Evolutionary conservation across 1,139 yeast species (phyloP).

Genomic region (Saccharomyces pastorianus): DNA sequence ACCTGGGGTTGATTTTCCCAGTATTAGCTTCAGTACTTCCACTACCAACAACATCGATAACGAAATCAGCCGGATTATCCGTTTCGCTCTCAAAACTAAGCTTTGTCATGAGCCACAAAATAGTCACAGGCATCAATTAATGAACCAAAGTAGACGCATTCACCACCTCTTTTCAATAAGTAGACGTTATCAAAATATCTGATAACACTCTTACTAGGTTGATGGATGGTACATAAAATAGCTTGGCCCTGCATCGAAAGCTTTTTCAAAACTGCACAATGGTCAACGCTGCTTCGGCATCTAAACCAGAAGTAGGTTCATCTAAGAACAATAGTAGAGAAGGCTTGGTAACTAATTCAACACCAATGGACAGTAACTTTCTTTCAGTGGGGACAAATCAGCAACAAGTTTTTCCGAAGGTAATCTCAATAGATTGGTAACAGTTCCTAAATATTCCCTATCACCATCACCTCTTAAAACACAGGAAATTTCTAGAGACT

Average conservation of each 20-base stretch:
- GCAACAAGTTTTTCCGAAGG: constrained; percentile 33
- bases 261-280: constrained; percentile 38
- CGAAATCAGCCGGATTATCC: constrained; percentile 57
- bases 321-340: constrained; percentile 39
- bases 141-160: constrained; percentile 39
- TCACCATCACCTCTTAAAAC: constrained; percentile 42
- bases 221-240: constrained; percentile 42
- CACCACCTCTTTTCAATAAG: constrained; percentile 38
- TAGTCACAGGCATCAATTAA: constrained; percentile 36
- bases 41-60: constrained; percentile 46
- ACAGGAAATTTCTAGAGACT: constrained; percentile 45
- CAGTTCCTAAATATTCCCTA: constrained; percentile 40
- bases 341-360: constrained; percentile 44
- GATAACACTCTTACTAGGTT: constrained; percentile 31
- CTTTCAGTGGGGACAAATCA: constrained; percentile 36
- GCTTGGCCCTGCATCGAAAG: constrained; percentile 43
- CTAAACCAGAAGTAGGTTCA: constrained; percentile 44
- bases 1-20: constrained; percentile 36
- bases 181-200: constrained; percentile 38
- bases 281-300: constrained; percentile 43
- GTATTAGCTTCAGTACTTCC: constrained; percentile 1
- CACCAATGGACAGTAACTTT: constrained; percentile 47
- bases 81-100: constrained; percentile 13
- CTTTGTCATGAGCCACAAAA: constrained; percentile 26
- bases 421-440: constrained; percentile 38